Percentiles rank a stretch among this genome's conserved stretches.
phyloP scores from a whole-genome alignment of 495 filamentous ascomycete genomes.

The Podospora appendiculata region DNA sequence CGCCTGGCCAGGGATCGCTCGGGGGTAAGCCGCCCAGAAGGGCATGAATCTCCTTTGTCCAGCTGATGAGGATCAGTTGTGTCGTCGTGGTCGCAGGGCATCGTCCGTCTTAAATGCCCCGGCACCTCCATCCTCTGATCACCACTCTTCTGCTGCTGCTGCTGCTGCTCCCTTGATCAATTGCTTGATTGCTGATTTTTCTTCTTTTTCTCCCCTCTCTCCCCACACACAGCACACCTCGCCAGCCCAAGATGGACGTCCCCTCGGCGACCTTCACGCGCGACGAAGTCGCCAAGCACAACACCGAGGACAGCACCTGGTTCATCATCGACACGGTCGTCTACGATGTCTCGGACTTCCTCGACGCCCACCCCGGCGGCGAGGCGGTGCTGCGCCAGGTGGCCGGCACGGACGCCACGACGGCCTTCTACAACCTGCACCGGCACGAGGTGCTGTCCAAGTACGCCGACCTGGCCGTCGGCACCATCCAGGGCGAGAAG shows the following conservation, averaged over 20 bases:
- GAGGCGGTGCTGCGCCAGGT: constrained; percentile 76
- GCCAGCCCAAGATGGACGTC: constrained; percentile 7
- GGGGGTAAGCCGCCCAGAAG: neutral
- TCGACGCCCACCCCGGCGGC: constrained; percentile 86
- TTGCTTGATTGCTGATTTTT: too few relatives aligned
- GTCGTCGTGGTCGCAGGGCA: too few relatives aligned
- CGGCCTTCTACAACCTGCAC: constrained; percentile 90
- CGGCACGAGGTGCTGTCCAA: constrained; percentile 80
- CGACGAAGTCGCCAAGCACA: constrained; percentile 72
- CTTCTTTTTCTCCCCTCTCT: too few relatives aligned
- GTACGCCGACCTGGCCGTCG: constrained; percentile 68
- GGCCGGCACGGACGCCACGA: constrained; percentile 77
- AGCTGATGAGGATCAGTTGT: constrained; percentile 6
- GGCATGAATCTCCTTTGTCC: neutral
- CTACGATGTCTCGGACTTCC: constrained; percentile 88
- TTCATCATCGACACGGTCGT: constrained; percentile 85
- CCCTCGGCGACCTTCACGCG: constrained; percentile 55
- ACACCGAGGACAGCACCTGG: constrained; percentile 68
- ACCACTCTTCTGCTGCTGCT: too few relatives aligned
- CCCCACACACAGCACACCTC: too few relatives aligned
- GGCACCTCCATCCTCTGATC: too few relatives aligned
- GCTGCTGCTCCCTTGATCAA: too few relatives aligned
- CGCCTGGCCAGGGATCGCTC: neutral
- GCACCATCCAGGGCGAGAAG: constrained; percentile 65
- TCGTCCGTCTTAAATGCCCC: too few relatives aligned